Evolutionary conservation across 2,329 filamentous ascomycete species (phyloP).

Genomic region (Endoconidiophora laricicola): DNA sequence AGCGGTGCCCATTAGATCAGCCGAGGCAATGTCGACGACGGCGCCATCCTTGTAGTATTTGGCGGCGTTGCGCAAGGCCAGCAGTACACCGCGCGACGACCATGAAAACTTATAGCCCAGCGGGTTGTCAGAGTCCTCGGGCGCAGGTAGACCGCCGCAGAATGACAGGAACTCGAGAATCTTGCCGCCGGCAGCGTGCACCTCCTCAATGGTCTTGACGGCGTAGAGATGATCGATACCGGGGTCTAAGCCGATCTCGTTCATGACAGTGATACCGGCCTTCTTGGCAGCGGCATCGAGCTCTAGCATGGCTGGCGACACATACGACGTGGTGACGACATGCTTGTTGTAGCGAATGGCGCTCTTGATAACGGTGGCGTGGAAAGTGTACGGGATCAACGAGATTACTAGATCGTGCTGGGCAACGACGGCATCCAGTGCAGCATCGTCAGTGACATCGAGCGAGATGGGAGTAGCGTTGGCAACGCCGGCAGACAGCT

Average conservation of each 20-base stretch:
- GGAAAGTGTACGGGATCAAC: slow-evolving; percentile 84
- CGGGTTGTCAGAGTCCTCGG: slow-evolving; percentile 68
- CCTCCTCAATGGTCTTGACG: slow-evolving; percentile 71
- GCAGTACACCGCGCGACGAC: slow-evolving; percentile 65
- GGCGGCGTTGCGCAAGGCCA: slow-evolving; percentile 75
- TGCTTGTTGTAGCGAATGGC: slow-evolving; percentile 90
- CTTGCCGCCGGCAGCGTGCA: slow-evolving; percentile 78
- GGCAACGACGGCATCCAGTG: slow-evolving; percentile 64
- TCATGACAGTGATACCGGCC: slow-evolving; percentile 92
- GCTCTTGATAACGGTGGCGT: slow-evolving; percentile 77
- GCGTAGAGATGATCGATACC: slow-evolving; percentile 65
- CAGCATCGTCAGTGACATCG: slow-evolving; percentile 60
- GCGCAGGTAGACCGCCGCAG: slow-evolving; percentile 63
- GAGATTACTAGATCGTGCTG: slow-evolving; percentile 66
- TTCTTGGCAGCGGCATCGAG: slow-evolving; percentile 69
- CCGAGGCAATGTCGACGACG: slow-evolving; percentile 41
- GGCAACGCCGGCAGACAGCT: slow-evolving; percentile 54
- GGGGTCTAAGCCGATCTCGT: slow-evolving; percentile 72
- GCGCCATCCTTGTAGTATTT: slow-evolving; percentile 69
- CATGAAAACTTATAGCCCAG: slow-evolving; percentile 79
- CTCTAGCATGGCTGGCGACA: slow-evolving; percentile 83
- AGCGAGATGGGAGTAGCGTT: slow-evolving; percentile 63
- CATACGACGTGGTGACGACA: slow-evolving; percentile 89
- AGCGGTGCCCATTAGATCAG: slow-evolving; percentile 68
- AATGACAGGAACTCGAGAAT: slow-evolving; percentile 67